These are phyloP conservation scores for Fusarium sp. DNA, from an alignment of 2,329 filamentous ascomycete genomes.

Conservation along the genomic window DNA sequence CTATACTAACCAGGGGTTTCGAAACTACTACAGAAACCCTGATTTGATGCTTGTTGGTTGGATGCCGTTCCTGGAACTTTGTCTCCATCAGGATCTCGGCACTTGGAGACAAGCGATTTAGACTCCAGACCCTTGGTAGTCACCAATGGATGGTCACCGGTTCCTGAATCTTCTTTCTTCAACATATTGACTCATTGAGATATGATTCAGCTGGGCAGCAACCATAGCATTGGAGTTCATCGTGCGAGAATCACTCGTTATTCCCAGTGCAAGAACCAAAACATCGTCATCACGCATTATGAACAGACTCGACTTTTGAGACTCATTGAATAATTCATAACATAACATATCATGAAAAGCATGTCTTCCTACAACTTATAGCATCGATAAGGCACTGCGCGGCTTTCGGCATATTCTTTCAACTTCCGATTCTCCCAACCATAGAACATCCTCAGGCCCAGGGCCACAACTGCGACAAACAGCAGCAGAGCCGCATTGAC, in stretches of 20 bases:
- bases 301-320: neutral
- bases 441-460: conserved; percentile 66
- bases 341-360: neutral
- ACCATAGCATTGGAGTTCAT: neutral
- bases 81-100: conserved; percentile 18
- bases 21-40: conserved; percentile 12
- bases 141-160: neutral
- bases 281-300: neutral
- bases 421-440: conserved; percentile 55
- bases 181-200: neutral
- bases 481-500: conserved; percentile 69
- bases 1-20: conserved; percentile 7
- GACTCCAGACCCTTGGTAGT: neutral
- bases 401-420: conserved; percentile 41
- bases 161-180: neutral
- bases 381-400: conserved; percentile 49
- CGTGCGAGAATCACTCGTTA: neutral
- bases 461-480: conserved; percentile 64
- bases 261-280: neutral
- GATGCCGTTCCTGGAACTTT: conserved; percentile 15
- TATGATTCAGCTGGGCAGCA: neutral
- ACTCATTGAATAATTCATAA: conserved; percentile 1
- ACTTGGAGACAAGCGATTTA: conserved; percentile 6
- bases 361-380: conserved; percentile 50
- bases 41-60: conserved; percentile 1